These are phyloP conservation scores for Tolypocladium tundrense DNA, from an alignment of 2,329 filamentous ascomycete species.

Conservation along the genomic window DNA sequence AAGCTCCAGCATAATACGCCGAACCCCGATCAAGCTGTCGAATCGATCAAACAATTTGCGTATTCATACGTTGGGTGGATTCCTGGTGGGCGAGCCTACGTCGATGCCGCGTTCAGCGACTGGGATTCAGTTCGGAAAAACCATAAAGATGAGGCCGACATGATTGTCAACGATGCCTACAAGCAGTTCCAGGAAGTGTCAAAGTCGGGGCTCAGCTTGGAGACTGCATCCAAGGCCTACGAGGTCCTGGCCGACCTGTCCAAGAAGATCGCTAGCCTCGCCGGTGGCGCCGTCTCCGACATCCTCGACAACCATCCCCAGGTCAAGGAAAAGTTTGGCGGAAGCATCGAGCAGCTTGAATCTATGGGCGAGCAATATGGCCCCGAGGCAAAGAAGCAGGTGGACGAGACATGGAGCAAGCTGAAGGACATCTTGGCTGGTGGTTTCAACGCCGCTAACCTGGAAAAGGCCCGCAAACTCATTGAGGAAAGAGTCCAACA, in stretches of 20 bases:
- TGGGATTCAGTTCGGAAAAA: conserved; percentile 63
- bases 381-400: not conserved
- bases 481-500: not conserved
- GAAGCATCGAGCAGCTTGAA: not conserved
- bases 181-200: not conserved
- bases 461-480: not conserved
- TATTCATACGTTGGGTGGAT: conserved; percentile 62
- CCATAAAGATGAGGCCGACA: conserved; percentile 1
- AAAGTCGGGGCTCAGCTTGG: conserved; percentile 42
- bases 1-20: conserved; percentile 54
- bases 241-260: conserved; percentile 53
- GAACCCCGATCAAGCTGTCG: conserved; percentile 54
- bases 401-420: not conserved
- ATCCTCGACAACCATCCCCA: not conserved
- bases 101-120: conserved; percentile 61
- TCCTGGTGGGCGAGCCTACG: conserved; percentile 57
- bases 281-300: not conserved
- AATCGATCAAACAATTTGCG: conserved; percentile 54
- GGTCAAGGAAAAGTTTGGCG: not conserved
- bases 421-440: not conserved
- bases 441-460: not conserved
- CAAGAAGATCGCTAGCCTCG: conserved; percentile 46
- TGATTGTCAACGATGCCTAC: not conserved
- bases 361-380: not conserved
- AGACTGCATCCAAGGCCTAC: conserved; percentile 51